phyloP scores from a whole-genome alignment of 108 stramenopile genomes.

The Nitzschia putrida region DNA sequence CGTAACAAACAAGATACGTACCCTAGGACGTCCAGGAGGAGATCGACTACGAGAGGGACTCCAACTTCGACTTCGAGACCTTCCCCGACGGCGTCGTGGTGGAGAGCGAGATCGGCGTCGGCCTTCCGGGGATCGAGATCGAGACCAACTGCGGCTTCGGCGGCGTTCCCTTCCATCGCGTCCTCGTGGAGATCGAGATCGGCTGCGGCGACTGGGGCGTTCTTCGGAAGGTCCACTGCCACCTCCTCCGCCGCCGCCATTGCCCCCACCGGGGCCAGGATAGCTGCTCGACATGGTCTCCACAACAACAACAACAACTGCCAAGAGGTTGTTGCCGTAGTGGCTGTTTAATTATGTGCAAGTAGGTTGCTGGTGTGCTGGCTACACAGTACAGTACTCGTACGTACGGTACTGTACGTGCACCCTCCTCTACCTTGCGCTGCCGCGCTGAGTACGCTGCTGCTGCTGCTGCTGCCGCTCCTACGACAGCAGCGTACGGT shows the following conservation, averaged over 20 bases:
- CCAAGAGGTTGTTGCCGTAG: too few species aligned
- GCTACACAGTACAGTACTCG: too few species aligned
- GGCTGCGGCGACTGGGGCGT: constrained; percentile 24
- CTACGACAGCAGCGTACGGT: too few species aligned
- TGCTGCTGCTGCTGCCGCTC: too few species aligned
- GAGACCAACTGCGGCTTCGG: constrained; percentile 24
- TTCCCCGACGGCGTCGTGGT: constrained; percentile 17
- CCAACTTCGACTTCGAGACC: constrained; percentile 35
- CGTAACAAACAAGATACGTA: constrained; percentile 8
- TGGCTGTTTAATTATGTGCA: too few species aligned
- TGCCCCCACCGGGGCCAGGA: background rate
- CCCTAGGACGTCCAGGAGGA: constrained; percentile 19
- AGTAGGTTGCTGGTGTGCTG: too few species aligned
- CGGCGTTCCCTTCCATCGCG: constrained; percentile 21
- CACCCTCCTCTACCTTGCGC: too few species aligned
- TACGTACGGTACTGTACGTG: too few species aligned
- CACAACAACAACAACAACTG: too few species aligned
- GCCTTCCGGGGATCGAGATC: constrained; percentile 6
- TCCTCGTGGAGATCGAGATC: constrained; percentile 34
- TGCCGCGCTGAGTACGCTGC: too few species aligned
- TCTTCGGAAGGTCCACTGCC: constrained; percentile 7
- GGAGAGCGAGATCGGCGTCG: constrained; percentile 29
- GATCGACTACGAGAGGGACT: constrained; percentile 51
- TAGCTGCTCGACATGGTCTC: background rate
- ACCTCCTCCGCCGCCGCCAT: constrained; percentile 7